A percentile compares a stretch with the other conserved stretches of the same genome.
Conservation (phyloP, 75 land plant species). For the Pinus tabuliformis region DNA sequence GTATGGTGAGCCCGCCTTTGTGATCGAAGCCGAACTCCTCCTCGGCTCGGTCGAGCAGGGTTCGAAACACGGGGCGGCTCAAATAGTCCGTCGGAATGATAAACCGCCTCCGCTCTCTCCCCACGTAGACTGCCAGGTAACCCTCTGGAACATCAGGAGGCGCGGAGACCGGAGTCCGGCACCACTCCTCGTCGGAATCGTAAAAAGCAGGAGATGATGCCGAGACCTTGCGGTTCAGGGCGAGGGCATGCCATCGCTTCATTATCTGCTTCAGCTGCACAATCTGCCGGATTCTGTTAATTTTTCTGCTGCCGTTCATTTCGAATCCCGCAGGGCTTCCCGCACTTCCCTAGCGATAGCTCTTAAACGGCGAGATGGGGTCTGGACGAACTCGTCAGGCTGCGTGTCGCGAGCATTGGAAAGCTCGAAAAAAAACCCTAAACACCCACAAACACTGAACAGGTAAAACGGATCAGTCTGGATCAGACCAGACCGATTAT, state of each 20-base stretch:
- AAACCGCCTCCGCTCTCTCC: slow-evolving; percentile 34
- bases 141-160: slow-evolving; percentile 27
- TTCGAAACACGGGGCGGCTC: slow-evolving; percentile 21
- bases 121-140: slow-evolving; percentile 43
- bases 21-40: slow-evolving; percentile 50
- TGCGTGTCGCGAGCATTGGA: too few species aligned
- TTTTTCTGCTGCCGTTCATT: slow-evolving; percentile 7
- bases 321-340: too few species aligned
- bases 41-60: slow-evolving; percentile 31
- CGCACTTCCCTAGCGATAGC: too few species aligned
- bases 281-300: slow-evolving; percentile 69
- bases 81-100: slow-evolving; percentile 41
- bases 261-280: slow-evolving; percentile 66
- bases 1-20: slow-evolving; percentile 35
- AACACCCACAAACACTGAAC: too few species aligned
- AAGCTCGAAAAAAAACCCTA: too few species aligned
- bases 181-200: neutral
- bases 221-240: slow-evolving; percentile 13
- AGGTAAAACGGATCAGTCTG: too few species aligned
- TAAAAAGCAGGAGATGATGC: neutral
- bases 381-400: too few species aligned
- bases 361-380: too few species aligned
- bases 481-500: too few species aligned
- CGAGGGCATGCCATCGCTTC: slow-evolving; percentile 63
- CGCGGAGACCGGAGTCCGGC: slow-evolving; percentile 6